Evolutionary conservation across 2,329 filamentous ascomycete species (phyloP).

Genomic region (Bipolaris oryzae): DNA sequence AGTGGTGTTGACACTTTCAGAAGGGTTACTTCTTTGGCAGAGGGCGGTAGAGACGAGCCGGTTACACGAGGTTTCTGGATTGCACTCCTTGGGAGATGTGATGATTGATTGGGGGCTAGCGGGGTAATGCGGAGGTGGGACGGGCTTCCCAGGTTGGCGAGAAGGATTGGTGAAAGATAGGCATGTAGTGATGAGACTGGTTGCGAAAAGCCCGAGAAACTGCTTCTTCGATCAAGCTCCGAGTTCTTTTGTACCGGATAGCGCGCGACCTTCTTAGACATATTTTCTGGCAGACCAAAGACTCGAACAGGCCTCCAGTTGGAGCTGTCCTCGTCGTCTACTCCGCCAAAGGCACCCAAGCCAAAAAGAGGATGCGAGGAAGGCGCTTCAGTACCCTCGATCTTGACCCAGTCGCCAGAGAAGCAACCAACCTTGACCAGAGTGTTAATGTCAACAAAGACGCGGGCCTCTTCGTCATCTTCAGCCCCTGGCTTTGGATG

Average conservation of each 20-base stretch:
- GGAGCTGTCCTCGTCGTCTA: slow-evolving; percentile 65
- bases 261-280: slow-evolving; percentile 60
- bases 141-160: slow-evolving; percentile 82
- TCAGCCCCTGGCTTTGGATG: slow-evolving; percentile 84
- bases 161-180: slow-evolving; percentile 83
- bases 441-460: slow-evolving; percentile 88
- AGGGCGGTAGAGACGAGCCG: slow-evolving; percentile 60
- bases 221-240: slow-evolving; percentile 53
- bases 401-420: slow-evolving; percentile 92
- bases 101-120: slow-evolving; percentile 60
- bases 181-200: slow-evolving; percentile 49
- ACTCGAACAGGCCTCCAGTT: slow-evolving; percentile 85
- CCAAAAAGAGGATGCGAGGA: slow-evolving; percentile 71
- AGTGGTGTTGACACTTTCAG: slow-evolving; percentile 88
- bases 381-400: slow-evolving; percentile 79
- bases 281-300: slow-evolving; percentile 81
- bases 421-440: slow-evolving; percentile 93
- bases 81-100: slow-evolving; percentile 37
- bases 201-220: slow-evolving; percentile 51
- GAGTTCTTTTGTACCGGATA: slow-evolving; percentile 59
- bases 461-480: slow-evolving; percentile 83
- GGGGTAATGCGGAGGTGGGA: slow-evolving; percentile 80
- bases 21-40: slow-evolving; percentile 80
- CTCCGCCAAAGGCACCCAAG: slow-evolving; percentile 69
- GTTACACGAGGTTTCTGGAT: slow-evolving; percentile 53